A percentile compares a stretch with the other conserved stretches of the same genome.
These are phyloP conservation scores for Phytopythium ostracodes DNA, from an alignment of 352 stramenopile genomes.

Conservation along the genomic window DNA sequence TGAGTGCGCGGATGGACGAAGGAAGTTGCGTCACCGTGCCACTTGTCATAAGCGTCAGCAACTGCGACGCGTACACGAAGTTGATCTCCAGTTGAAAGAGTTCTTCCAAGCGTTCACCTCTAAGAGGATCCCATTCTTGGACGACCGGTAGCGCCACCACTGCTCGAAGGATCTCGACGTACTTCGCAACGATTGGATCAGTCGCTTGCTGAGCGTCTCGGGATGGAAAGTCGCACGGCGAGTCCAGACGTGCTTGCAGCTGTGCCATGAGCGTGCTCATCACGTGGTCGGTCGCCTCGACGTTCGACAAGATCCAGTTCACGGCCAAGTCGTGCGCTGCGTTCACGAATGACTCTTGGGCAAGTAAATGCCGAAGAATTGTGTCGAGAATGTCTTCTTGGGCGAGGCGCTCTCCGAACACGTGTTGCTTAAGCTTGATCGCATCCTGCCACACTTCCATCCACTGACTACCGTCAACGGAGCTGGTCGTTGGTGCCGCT, in stretches of 20 bases:
- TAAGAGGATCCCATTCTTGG: conserved; percentile 17
- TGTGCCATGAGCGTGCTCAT: conserved; percentile 30
- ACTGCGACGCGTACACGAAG: conserved; percentile 35
- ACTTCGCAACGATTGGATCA: conserved; percentile 26
- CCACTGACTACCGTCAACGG: conserved; percentile 27
- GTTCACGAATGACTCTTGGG: conserved; percentile 17
- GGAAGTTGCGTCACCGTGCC: conserved; percentile 42
- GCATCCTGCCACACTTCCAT: conserved; percentile 55
- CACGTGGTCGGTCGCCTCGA: conserved; percentile 37
- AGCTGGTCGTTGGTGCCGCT: conserved; percentile 3
- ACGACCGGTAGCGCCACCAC: conserved; percentile 32
- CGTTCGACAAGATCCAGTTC: conserved; percentile 49
- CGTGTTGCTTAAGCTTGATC: conserved; percentile 65
- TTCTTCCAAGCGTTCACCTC: conserved; percentile 25
- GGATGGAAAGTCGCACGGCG: conserved; percentile 26
- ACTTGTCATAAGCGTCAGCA: conserved; percentile 57
- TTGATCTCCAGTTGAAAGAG: conserved; percentile 26
- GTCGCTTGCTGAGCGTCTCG: conserved; percentile 20
- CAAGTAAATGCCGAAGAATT: conserved; percentile 49
- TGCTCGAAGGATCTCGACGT: conserved; percentile 26
- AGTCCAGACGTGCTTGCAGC: conserved; percentile 31
- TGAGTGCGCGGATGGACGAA: conserved; percentile 17
- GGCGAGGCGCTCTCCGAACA: conserved; percentile 54
- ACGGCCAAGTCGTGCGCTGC: conserved; percentile 39
- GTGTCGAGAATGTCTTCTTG: conserved; percentile 53